A percentile compares a stretch with the other conserved stretches of the same genome.
Evolutionary conservation across 495 filamentous ascomycete genomes (phyloP).

Genomic region (Lasiosphaeria hispida): DNA sequence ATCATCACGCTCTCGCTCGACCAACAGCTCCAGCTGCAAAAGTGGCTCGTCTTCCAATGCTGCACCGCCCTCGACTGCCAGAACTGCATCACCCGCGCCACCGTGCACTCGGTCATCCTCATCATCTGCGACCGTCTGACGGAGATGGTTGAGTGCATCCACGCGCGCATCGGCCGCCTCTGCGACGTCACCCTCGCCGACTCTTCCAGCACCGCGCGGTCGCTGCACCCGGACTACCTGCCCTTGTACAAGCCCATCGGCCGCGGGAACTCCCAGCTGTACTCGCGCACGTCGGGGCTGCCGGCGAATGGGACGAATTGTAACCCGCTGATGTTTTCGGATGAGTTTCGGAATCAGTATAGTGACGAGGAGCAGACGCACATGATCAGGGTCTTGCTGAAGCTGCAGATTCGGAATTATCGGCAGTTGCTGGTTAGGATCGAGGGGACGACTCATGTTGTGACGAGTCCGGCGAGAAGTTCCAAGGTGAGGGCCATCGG

Average conservation of each 20-base stretch:
- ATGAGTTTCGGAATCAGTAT: constrained; percentile 13
- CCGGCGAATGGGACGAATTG: constrained; percentile 4
- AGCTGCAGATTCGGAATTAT: constrained; percentile 13
- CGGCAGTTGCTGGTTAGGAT: constrained; percentile 8
- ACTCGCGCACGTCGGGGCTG: not conserved
- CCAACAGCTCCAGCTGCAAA: constrained; percentile 13
- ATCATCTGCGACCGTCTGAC: constrained; percentile 17
- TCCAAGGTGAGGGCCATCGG: not conserved
- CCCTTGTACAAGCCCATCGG: no score
- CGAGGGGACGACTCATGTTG: not conserved
- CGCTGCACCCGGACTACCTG: no score
- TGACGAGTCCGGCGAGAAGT: constrained; percentile 1
- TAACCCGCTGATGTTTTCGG: constrained; percentile 13
- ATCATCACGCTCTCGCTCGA: constrained; percentile 14
- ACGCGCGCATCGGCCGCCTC: constrained; percentile 7
- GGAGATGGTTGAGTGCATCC: constrained; percentile 19
- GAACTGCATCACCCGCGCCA: not conserved
- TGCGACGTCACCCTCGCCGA: not conserved
- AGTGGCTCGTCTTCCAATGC: constrained; percentile 18
- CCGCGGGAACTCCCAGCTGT: no score
- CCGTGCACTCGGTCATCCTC: constrained; percentile 11
- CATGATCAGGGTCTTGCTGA: constrained; percentile 12
- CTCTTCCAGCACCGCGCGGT: no score
- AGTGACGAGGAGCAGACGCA: constrained; percentile 17
- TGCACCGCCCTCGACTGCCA: constrained; percentile 15